Evolutionary conservation across 2,329 filamentous ascomycete genomes (phyloP).

Genomic region (Helotiales sp.): DNA sequence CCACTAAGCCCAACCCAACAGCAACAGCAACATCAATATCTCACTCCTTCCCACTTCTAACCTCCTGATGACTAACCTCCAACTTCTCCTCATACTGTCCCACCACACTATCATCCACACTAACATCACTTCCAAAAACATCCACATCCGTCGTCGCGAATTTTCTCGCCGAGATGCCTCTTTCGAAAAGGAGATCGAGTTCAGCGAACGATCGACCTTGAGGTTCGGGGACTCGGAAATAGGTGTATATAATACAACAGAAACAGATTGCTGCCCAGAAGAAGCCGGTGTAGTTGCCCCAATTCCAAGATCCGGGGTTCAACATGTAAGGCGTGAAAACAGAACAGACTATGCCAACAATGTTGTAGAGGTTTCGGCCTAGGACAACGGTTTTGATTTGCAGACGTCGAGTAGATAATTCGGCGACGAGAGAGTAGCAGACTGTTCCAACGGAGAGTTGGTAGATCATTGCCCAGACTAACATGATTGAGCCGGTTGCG

Average conservation of each 20-base stretch:
- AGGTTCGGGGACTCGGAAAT: conserved; percentile 80
- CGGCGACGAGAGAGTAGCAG: conserved; percentile 84
- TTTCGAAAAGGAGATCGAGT: conserved; percentile 81
- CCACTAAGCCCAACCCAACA: too few species aligned
- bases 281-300: conserved; percentile 84
- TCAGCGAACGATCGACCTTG: conserved; percentile 81
- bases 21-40: too few species aligned
- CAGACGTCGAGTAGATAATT: conserved; percentile 78
- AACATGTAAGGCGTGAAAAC: conserved; percentile 92
- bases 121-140: conserved; percentile 31
- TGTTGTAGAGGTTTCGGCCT: conserved; percentile 70
- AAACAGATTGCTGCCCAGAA: conserved; percentile 68
- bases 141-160: conserved; percentile 35
- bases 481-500: conserved; percentile 63
- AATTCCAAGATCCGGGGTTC: conserved; percentile 84
- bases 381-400: conserved; percentile 92
- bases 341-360: conserved; percentile 77
- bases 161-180: conserved; percentile 49
- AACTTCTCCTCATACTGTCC: conserved; percentile 65
- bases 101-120: conserved; percentile 19
- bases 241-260: conserved; percentile 64
- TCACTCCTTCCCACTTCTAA: neutral
- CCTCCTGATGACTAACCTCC: conserved; percentile 39
- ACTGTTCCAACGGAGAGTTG: conserved; percentile 87
- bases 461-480: conserved; percentile 79